phyloP scores from a whole-genome alignment of 1,284 basidiomycete species.

The Phlebopus sp. region DNA sequence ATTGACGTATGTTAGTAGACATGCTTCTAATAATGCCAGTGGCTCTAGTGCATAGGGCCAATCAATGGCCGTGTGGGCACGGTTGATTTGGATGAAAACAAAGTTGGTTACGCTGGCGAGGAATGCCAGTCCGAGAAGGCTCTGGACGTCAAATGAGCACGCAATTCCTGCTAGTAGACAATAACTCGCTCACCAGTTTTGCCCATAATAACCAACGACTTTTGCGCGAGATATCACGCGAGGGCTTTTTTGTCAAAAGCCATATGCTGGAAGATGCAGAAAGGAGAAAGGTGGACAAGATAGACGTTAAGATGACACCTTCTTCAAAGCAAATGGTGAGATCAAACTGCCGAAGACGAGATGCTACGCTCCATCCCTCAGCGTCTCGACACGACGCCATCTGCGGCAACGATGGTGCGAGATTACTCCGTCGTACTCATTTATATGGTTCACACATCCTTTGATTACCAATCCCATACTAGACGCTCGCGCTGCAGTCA shows the following conservation, averaged over 20 bases:
- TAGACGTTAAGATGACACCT: slow-evolving; percentile 55
- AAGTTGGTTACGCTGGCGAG: slow-evolving; percentile 41
- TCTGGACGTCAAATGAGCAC: slow-evolving; percentile 32
- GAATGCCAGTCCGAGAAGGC: slow-evolving; percentile 43
- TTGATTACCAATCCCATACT: slow-evolving; percentile 2
- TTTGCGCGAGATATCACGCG: slow-evolving; percentile 32
- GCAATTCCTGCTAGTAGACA: not conserved
- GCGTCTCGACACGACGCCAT: slow-evolving; percentile 47
- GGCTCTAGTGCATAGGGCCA: slow-evolving; percentile 61
- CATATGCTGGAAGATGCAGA: slow-evolving; percentile 39
- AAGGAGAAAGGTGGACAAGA: slow-evolving; percentile 51
- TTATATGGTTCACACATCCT: slow-evolving; percentile 1
- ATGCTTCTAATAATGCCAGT: slow-evolving; percentile 44
- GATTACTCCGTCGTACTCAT: not conserved
- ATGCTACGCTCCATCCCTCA: slow-evolving; percentile 68
- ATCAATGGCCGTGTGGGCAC: slow-evolving; percentile 37
- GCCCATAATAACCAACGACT: slow-evolving; percentile 50
- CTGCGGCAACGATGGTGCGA: slow-evolving; percentile 5
- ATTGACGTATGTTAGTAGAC: slow-evolving; percentile 60
- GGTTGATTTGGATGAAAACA: slow-evolving; percentile 36
- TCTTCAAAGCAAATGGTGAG: slow-evolving; percentile 84
- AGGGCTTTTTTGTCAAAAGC: slow-evolving; percentile 26
- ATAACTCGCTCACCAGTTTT: slow-evolving; percentile 58
- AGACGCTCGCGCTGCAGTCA: not conserved
- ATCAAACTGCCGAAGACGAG: slow-evolving; percentile 68